These are phyloP conservation scores for Camellia japonica DNA, from an alignment of 148 eudicot species.

Conservation along the genomic window DNA sequence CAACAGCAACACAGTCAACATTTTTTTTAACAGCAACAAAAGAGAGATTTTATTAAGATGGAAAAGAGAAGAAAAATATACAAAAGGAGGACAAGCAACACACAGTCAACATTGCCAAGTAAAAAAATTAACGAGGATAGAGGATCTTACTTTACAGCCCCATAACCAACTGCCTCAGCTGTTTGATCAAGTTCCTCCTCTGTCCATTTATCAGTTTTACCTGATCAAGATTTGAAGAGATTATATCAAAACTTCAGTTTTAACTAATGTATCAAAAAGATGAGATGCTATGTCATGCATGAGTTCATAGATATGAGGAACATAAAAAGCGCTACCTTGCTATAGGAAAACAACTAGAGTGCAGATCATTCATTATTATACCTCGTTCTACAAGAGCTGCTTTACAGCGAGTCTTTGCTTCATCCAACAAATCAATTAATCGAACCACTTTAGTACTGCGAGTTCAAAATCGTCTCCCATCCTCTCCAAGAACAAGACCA, in stretches of 20 bases:
- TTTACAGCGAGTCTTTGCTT: slow-evolving; percentile 82
- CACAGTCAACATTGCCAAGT: not conserved
- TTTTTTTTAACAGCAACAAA: no score
- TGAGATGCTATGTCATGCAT: not conserved
- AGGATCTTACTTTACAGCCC: slow-evolving; percentile 89
- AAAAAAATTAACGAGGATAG: not conserved
- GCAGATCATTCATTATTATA: slow-evolving; percentile 18
- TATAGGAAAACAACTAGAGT: not conserved
- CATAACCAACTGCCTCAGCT: slow-evolving; percentile 97
- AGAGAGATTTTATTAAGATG: no score
- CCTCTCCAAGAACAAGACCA: slow-evolving; percentile 96
- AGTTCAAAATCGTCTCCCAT: slow-evolving; percentile 87
- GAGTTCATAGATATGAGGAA: not conserved
- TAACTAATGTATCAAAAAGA: slow-evolving; percentile 6
- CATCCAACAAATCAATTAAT: slow-evolving; percentile 88
- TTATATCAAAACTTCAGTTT: not conserved
- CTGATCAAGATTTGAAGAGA: slow-evolving; percentile 31
- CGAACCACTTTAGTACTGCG: slow-evolving; percentile 87
- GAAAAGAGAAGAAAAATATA: no score
- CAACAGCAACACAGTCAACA: no score
- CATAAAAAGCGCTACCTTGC: not conserved
- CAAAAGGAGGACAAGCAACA: not conserved
- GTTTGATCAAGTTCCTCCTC: slow-evolving; percentile 73
- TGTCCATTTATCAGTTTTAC: slow-evolving; percentile 80
- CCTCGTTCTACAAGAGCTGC: slow-evolving; percentile 74